phyloP scores from a whole-genome alignment of 306 rosid genomes.

The Glycine latifolia region DNA sequence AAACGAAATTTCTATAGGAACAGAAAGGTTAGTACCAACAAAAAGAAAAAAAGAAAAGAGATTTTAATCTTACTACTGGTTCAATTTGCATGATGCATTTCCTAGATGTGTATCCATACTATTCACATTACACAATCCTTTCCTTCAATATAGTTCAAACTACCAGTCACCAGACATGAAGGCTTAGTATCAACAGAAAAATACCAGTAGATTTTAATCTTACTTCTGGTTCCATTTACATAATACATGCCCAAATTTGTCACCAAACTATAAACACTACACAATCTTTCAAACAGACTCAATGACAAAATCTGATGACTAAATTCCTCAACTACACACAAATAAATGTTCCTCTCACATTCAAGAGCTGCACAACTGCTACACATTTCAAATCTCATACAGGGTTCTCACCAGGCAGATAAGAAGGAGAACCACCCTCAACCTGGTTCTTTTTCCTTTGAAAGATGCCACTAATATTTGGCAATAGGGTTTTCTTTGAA shows the following conservation, averaged over 20 bases:
- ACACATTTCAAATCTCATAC: slow-evolving; percentile 56
- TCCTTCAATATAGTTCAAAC: slow-evolving; percentile 28
- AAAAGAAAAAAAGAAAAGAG: slow-evolving; percentile 31
- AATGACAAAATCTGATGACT: slow-evolving; percentile 44
- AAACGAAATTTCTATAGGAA: neutral
- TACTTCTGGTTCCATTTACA: slow-evolving; percentile 64
- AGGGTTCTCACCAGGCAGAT: slow-evolving; percentile 84
- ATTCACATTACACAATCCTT: slow-evolving; percentile 24
- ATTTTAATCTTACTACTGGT: slow-evolving; percentile 47
- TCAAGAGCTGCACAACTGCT: slow-evolving; percentile 55
- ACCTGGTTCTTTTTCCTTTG: slow-evolving; percentile 80
- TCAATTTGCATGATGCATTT: slow-evolving; percentile 61
- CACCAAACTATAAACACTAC: slow-evolving; percentile 54
- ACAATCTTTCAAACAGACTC: slow-evolving; percentile 48
- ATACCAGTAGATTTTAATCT: slow-evolving; percentile 44
- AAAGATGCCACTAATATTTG: slow-evolving; percentile 80
- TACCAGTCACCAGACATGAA: slow-evolving; percentile 43
- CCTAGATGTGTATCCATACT: slow-evolving; percentile 46
- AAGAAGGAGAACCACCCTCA: slow-evolving; percentile 90
- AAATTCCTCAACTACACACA: slow-evolving; percentile 66
- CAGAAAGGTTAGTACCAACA: slow-evolving; percentile 47
- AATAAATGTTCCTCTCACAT: slow-evolving; percentile 56
- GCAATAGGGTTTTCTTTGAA: slow-evolving; percentile 79
- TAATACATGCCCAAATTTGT: slow-evolving; percentile 45
- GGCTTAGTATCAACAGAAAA: slow-evolving; percentile 43